Conservation (phyloP, 305 asterid species). For the Galium porrigens region DNA sequence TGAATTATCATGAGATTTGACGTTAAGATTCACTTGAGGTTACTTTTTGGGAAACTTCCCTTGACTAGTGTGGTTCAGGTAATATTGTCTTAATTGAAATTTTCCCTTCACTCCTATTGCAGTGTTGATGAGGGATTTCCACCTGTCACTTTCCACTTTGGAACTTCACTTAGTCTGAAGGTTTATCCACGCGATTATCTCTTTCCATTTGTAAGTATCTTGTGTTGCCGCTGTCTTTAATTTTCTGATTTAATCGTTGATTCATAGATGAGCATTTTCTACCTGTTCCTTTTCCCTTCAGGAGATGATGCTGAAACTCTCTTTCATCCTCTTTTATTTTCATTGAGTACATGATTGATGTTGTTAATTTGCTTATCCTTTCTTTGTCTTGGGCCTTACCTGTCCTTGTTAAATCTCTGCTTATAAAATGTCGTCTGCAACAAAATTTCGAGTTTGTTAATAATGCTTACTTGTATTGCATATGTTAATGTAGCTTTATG, state of each 20-base stretch:
- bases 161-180: constrained; percentile 60
- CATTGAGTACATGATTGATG: neutral
- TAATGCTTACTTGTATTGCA: neutral
- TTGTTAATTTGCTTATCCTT: neutral
- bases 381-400: neutral
- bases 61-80: neutral
- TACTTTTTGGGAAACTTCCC: neutral
- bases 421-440: neutral
- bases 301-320: neutral
- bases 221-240: neutral
- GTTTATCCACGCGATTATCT: constrained; percentile 88
- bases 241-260: neutral
- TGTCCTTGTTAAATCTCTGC: neutral
- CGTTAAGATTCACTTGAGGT: neutral
- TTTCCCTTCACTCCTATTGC: constrained; percentile 27
- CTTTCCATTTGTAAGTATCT: constrained; percentile 76
- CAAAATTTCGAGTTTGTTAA: neutral
- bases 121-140: constrained; percentile 96
- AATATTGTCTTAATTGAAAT: neutral
- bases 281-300: neutral
- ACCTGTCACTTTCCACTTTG: constrained; percentile 66
- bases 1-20: neutral
- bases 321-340: neutral
- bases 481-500: neutral
- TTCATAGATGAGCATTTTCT: neutral